Base-by-base conservation (phyloP, 2,329 filamentous ascomycete genomes). In the Colletotrichum spinosum region DNA sequence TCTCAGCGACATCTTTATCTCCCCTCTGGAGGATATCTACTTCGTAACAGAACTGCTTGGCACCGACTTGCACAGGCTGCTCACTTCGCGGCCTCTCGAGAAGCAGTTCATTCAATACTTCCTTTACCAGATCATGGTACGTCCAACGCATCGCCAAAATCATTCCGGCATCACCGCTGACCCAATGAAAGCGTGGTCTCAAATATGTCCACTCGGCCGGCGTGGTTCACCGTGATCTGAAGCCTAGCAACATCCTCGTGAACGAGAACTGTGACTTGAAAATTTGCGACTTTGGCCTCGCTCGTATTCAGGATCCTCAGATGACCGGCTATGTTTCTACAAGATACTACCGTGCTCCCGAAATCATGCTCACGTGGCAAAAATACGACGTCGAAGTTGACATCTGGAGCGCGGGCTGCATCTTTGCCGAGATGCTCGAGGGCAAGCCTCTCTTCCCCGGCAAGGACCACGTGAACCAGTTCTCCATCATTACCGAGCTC, bases 71-170 rank as follows among this genome's bases (percentile, higher is more conserved):
- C 96, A 99, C 83, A 90, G 96, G 70, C 88, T 99, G 68, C 88
- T 99, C 72, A 98, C 95, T 55, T 98, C 96, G 52, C 87, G 96
- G 77, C 96, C 96, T 33, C 89, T 99, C 57, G 96, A 99, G 86
- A 98, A 97, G 83, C 96, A 99, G 80, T 99, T 99, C 80, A 98
- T 99, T 74, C 96, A 99, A 83, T 99, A 99, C 83, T 99, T 99
- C 79, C 88, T 99, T 67, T 99, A 99, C 81, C 96, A 99, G 81
- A 99, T 99, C 75, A 88, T 98, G 85, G 95, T 97, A 83, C 74
- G 91, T 70, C 13, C 10, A 17, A 10, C n/a, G 10, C 37, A 34
- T 12, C 41, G 15, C 41, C 38, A 35, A 17, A 17, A 25, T 33
- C 3, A n/a, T 10, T 38, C 46, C 48, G 25, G 11, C 57, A 69